Percentiles rank a stretch among this genome's conserved stretches.
These are phyloP conservation scores for Pueraria montana DNA, from an alignment of 306 rosid species.

Conservation along the genomic window DNA sequence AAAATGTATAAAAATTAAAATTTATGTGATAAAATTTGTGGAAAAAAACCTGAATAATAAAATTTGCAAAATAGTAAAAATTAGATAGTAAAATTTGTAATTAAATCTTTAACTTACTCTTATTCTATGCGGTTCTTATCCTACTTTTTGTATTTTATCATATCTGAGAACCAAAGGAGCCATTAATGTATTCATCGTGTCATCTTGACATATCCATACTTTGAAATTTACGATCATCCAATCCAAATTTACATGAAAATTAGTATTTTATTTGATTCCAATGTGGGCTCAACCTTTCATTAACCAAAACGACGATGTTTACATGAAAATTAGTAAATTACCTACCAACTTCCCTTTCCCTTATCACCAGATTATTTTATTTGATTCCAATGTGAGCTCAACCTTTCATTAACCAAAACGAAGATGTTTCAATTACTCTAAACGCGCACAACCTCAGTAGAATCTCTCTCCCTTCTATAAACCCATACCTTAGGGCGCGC, in stretches of 20 bases:
- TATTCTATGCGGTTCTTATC: too few relatives aligned
- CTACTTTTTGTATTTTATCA: too few relatives aligned
- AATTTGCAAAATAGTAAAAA: too few relatives aligned
- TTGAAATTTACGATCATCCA: constrained; percentile 4
- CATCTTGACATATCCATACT: neutral
- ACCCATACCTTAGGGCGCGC: constrained; percentile 32
- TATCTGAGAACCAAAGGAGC: too few relatives aligned
- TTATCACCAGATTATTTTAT: neutral
- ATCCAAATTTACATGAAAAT: neutral
- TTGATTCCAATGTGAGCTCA: neutral
- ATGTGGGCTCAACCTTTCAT: constrained; percentile 1
- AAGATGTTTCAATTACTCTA: neutral
- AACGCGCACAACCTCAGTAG: neutral
- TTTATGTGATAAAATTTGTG: too few relatives aligned
- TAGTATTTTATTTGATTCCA: neutral
- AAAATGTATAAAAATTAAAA: too few relatives aligned
- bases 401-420: constrained; percentile 26
- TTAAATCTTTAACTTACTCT: too few relatives aligned
- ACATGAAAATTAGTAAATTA: too few relatives aligned
- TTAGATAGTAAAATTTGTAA: too few relatives aligned
- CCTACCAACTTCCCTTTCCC: neutral
- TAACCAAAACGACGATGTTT: constrained; percentile 19
- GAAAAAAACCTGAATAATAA: too few relatives aligned
- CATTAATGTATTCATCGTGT: neutral
- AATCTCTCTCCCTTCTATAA: constrained; percentile 15